Conservation (phyloP, 805 yeast genomes). For the Komagataella ulmi region DNA sequence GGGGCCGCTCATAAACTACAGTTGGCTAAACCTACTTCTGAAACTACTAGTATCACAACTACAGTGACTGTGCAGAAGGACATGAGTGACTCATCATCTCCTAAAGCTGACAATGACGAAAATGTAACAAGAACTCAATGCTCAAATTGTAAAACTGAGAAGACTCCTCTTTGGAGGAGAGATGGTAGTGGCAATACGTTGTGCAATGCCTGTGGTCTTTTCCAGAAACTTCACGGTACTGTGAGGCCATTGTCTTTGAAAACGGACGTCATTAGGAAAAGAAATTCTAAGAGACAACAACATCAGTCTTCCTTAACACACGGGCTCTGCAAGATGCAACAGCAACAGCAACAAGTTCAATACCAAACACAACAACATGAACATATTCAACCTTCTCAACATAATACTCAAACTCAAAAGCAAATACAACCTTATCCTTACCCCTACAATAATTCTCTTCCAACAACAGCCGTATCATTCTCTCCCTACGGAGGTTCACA, state of each 20-base stretch:
- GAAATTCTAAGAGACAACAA: slow-evolving; percentile 31
- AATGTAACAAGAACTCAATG: slow-evolving; percentile 24
- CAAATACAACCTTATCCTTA: not conserved
- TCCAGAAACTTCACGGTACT: slow-evolving; percentile 47
- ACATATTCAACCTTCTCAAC: not conserved
- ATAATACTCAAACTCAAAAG: not conserved
- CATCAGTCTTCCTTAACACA: not conserved
- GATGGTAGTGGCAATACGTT: slow-evolving; percentile 46
- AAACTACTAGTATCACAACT: slow-evolving; percentile 1
- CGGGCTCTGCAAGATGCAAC: not conserved
- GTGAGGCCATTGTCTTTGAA: slow-evolving; percentile 45
- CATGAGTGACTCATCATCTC: not conserved
- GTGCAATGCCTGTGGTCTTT: slow-evolving; percentile 54
- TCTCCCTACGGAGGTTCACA: not conserved
- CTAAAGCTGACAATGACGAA: not conserved
- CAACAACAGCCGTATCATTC: not conserved
- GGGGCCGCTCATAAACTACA: not conserved
- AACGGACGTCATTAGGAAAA: slow-evolving; percentile 43
- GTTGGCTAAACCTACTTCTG: not conserved
- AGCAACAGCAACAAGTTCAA: not conserved
- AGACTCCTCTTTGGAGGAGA: slow-evolving; percentile 52
- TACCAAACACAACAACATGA: not conserved
- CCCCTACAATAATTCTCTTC: not conserved
- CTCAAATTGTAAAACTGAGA: slow-evolving; percentile 42
- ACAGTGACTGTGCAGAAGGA: not conserved